These are phyloP conservation scores for Recurvomyces mirabilis DNA, from an alignment of 495 filamentous ascomycete species.

Conservation along the genomic window DNA sequence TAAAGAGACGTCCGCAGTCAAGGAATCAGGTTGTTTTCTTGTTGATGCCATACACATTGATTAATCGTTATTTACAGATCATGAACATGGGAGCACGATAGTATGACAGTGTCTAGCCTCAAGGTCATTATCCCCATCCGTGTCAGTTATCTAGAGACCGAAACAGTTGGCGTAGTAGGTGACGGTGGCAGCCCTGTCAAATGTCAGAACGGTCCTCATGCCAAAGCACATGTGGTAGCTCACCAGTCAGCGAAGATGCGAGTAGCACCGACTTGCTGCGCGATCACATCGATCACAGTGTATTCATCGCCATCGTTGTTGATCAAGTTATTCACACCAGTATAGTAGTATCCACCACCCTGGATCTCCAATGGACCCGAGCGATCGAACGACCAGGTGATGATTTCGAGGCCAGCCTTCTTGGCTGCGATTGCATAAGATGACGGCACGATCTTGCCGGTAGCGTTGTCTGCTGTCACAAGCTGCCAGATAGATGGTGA, in stretches of 20 bases:
- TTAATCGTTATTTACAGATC: no score
- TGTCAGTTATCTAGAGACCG: no score
- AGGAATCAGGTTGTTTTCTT: no score
- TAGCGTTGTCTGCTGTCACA: constrained; percentile 19
- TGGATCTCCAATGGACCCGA: constrained; percentile 40
- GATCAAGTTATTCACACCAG: constrained; percentile 37
- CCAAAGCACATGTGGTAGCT: neutral
- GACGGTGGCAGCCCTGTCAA: constrained; percentile 38
- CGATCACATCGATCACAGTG: constrained; percentile 46
- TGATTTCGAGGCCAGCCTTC: constrained; percentile 43
- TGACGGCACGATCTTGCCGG: constrained; percentile 32
- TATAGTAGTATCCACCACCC: constrained; percentile 41
- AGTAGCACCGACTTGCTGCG: constrained; percentile 42
- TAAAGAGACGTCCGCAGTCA: no score
- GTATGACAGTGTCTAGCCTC: no score
- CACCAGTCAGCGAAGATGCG: constrained; percentile 53
- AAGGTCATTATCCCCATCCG: no score
- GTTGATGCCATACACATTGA: no score
- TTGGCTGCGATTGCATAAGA: constrained; percentile 36
- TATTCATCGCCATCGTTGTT: constrained; percentile 49
- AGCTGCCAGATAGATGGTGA: constrained; percentile 27
- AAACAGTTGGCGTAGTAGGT: constrained; percentile 56
- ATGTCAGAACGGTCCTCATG: neutral
- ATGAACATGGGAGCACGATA: no score
- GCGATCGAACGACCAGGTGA: constrained; percentile 53